Conservation (phyloP, 805 yeast genomes). For the Metschnikowia henanensis region DNA sequence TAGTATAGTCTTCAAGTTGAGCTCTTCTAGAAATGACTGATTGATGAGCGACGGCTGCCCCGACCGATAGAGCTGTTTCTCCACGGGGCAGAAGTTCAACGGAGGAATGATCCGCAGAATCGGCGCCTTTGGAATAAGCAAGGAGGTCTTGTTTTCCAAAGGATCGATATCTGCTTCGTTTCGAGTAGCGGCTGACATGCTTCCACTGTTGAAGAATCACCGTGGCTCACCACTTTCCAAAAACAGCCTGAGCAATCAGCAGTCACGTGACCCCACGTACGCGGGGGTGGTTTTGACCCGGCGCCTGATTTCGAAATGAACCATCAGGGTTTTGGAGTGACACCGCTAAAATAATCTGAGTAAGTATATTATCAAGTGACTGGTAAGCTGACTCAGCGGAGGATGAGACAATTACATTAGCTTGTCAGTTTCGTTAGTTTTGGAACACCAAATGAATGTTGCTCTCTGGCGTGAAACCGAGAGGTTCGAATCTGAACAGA, state of each 20-base stretch:
- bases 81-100: slow-evolving; percentile 93
- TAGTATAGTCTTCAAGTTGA: slow-evolving; percentile 74
- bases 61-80: slow-evolving; percentile 77
- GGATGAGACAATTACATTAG: no score
- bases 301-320: not conserved
- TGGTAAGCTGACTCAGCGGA: no score
- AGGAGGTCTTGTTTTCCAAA: slow-evolving; percentile 8
- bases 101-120: slow-evolving; percentile 83
- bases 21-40: slow-evolving; percentile 76
- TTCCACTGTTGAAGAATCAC: not conserved
- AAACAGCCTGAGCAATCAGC: not conserved
- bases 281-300: not conserved
- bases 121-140: slow-evolving; percentile 49
- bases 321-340: no score
- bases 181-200: slow-evolving; percentile 10
- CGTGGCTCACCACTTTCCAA: not conserved
- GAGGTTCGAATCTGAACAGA: no score
- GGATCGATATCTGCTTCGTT: slow-evolving; percentile 12
- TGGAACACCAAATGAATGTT: no score
- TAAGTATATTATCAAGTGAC: no score
- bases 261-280: not conserved
- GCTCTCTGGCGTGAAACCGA: no score
- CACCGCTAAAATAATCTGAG: no score
- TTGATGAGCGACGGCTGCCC: slow-evolving; percentile 96
- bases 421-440: no score